Evolutionary conservation across 176 grass and related monocot genomes (phyloP).

Genomic region (Rhynchospora pubera): DNA sequence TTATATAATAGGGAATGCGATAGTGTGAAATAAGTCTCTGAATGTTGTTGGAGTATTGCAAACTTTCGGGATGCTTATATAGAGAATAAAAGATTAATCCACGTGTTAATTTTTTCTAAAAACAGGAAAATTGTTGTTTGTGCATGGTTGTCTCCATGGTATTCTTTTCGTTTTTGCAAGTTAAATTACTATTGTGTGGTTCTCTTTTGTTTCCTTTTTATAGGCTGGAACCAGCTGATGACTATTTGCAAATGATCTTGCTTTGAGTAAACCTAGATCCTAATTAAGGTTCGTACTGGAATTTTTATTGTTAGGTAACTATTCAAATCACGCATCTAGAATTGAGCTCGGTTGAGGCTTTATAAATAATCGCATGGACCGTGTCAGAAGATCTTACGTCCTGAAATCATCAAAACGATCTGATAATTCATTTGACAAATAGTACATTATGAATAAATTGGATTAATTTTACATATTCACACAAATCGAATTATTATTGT

Average conservation of each 20-base stretch:
- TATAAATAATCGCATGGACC: too few species aligned
- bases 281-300: too few species aligned
- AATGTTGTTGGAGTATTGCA: background rate
- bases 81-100: background rate
- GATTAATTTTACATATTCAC: too few species aligned
- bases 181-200: background rate
- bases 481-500: too few species aligned
- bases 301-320: too few species aligned
- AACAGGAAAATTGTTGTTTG: background rate
- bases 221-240: background rate
- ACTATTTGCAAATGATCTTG: background rate
- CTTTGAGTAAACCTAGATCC: too few species aligned
- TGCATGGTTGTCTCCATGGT: background rate
- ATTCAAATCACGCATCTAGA: too few species aligned
- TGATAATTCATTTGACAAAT: too few species aligned
- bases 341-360: too few species aligned
- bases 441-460: too few species aligned
- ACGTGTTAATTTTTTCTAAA: background rate
- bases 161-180: background rate
- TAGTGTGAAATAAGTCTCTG: background rate
- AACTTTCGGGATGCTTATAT: background rate
- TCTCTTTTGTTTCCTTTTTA: background rate
- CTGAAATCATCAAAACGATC: too few species aligned
- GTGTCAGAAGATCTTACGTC: too few species aligned
- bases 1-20: background rate